A percentile compares a stretch with the other conserved stretches of the same genome.
These are phyloP conservation scores for Thraustotheca clavata DNA, from an alignment of 352 stramenopile species.

Conservation along the genomic window DNA sequence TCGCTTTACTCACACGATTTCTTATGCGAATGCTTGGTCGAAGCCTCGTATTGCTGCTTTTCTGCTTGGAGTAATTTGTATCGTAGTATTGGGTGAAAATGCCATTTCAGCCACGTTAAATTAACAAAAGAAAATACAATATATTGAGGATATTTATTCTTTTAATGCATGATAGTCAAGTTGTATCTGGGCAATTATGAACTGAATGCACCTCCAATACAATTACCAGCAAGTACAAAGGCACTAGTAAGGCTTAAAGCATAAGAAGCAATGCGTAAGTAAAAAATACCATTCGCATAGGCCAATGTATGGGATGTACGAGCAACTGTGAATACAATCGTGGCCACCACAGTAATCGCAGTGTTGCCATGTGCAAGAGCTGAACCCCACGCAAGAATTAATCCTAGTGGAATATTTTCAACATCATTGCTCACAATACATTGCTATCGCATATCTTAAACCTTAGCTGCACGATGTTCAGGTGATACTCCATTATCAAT, in stretches of 20 bases:
- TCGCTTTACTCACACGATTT: constrained; percentile 11
- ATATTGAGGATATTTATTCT: too few relatives aligned
- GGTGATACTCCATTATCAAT: neutral
- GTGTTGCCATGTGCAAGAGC: neutral
- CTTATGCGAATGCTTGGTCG: constrained; percentile 3
- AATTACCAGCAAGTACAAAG: neutral
- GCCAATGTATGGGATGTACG: neutral
- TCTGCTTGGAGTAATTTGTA: neutral
- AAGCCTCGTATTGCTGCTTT: neutral
- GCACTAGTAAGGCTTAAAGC: neutral
- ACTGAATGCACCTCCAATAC: constrained; percentile 13
- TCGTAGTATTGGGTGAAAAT: neutral
- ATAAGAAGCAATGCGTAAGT: neutral
- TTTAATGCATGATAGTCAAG: too few relatives aligned
- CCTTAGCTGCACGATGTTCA: neutral
- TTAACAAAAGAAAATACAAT: too few relatives aligned
- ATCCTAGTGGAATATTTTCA: constrained; percentile 6
- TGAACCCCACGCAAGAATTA: constrained; percentile 9
- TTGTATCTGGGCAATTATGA: too few relatives aligned
- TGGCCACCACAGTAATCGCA: constrained; percentile 3
- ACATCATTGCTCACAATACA: constrained; percentile 9
- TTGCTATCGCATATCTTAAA: neutral
- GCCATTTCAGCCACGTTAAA: constrained; percentile 4
- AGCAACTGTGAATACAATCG: constrained; percentile 6
- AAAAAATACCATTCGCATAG: neutral